phyloP scores from a whole-genome alignment of 1,284 basidiomycete genomes.

The Ceratobasidium sp. region DNA sequence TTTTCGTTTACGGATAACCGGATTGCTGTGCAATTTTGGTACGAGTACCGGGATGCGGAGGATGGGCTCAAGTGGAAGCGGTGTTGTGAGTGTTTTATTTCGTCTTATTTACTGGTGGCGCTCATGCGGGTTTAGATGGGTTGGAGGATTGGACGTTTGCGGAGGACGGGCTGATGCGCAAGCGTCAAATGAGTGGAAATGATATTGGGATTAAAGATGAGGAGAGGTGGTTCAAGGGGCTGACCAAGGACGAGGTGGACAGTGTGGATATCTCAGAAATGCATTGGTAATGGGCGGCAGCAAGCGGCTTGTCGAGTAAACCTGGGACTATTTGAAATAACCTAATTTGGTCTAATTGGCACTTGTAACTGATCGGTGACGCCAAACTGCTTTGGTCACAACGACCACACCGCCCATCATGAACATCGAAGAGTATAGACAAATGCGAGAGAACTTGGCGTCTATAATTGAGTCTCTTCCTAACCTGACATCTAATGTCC shows the following conservation, averaged over 20 bases:
- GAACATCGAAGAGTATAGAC: constrained; percentile 36
- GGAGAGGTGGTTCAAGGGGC: constrained; percentile 65
- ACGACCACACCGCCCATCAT: constrained; percentile 15
- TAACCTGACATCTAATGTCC: constrained; percentile 8
- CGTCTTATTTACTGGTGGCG: background rate
- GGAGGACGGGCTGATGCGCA: constrained; percentile 61
- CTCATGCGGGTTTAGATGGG: constrained; percentile 21
- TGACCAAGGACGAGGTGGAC: constrained; percentile 46
- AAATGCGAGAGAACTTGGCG: constrained; percentile 31
- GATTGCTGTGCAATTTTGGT: constrained; percentile 70
- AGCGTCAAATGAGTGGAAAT: constrained; percentile 65
- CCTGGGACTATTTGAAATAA: background rate
- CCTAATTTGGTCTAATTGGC: constrained; percentile 29
- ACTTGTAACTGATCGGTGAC: constrained; percentile 14
- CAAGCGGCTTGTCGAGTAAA: background rate
- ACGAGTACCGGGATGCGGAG: constrained; percentile 59
- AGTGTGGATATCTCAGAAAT: constrained; percentile 46
- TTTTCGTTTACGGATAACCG: constrained; percentile 64
- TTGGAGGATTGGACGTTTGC: constrained; percentile 65
- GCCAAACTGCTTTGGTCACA: background rate
- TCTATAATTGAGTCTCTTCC: constrained; percentile 25
- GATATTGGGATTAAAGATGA: constrained; percentile 58
- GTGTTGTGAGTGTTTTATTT: constrained; percentile 23
- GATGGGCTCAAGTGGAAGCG: constrained; percentile 39
- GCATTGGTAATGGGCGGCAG: constrained; percentile 48